Conservation (phyloP, 306 rosid species). For the Vigna nakashimae region DNA sequence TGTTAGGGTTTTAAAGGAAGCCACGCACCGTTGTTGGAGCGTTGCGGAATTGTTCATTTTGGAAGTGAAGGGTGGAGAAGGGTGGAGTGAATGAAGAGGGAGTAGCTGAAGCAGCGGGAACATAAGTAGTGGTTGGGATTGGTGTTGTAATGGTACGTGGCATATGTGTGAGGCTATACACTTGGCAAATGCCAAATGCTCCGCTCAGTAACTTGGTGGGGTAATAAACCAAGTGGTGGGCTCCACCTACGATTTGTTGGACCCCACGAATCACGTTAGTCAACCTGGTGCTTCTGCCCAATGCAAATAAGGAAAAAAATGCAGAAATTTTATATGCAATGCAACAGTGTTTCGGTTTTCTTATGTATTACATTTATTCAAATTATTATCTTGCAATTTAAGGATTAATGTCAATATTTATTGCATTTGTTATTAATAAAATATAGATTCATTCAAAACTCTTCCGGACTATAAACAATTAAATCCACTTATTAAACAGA, state of each 20-base stretch:
- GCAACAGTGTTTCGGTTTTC: too few species aligned
- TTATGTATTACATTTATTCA: too few species aligned
- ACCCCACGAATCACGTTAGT: slow-evolving; percentile 33
- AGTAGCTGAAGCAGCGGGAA: slow-evolving; percentile 45
- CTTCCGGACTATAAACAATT: too few species aligned
- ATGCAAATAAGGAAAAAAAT: background rate
- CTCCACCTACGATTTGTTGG: slow-evolving; percentile 38
- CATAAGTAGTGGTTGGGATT: slow-evolving; percentile 43
- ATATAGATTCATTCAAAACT: too few species aligned
- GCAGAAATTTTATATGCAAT: too few species aligned
- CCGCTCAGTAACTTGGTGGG: slow-evolving; percentile 36
- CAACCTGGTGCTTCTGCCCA: slow-evolving; percentile 23
- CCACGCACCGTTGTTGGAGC: slow-evolving; percentile 24
- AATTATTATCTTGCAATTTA: too few species aligned
- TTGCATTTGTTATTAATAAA: too few species aligned
- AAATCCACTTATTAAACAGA: too few species aligned
- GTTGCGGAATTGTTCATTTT: slow-evolving; percentile 34
- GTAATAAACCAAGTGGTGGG: slow-evolving; percentile 48
- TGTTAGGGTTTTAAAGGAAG: slow-evolving; percentile 48
- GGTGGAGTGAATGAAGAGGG: background rate
- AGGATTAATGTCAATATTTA: too few species aligned
- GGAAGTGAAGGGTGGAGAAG: background rate
- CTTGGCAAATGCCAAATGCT: slow-evolving; percentile 39
- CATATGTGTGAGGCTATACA: background rate
- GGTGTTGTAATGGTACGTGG: slow-evolving; percentile 29